A percentile compares a stretch with the other conserved stretches of the same genome.
Conservation (phyloP, 148 eudicot genomes). For the Camellia japonica region DNA sequence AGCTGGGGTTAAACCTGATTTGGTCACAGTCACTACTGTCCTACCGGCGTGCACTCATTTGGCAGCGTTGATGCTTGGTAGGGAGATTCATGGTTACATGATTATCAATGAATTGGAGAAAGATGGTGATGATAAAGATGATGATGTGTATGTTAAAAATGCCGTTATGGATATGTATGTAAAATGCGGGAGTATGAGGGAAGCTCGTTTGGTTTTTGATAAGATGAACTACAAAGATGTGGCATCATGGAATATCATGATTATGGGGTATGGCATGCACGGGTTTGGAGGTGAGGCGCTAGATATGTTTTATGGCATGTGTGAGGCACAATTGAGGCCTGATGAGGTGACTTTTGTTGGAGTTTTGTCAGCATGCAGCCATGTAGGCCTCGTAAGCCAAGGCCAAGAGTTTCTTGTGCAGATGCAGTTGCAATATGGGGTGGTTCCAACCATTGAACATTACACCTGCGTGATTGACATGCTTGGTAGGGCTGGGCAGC, state of each 20-base stretch:
- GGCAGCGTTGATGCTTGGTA: conserved; percentile 53
- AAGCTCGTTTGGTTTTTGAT: conserved; percentile 52
- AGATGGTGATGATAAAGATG: conserved; percentile 13
- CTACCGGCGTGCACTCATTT: conserved; percentile 70
- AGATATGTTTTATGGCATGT: conserved; percentile 46
- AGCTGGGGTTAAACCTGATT: conserved; percentile 49
- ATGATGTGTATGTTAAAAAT: conserved; percentile 40
- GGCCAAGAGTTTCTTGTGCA: conserved; percentile 52
- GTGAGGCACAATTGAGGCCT: conserved; percentile 43
- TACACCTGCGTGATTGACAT: conserved; percentile 76
- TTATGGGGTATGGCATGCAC: conserved; percentile 76
- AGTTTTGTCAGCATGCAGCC: conserved; percentile 68
- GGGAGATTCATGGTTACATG: conserved; percentile 62
- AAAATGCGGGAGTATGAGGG: conserved; percentile 64
- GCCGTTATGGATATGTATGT: conserved; percentile 63
- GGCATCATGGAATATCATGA: conserved; percentile 86
- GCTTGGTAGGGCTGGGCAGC: conserved; percentile 74
- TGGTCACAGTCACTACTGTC: conserved; percentile 59
- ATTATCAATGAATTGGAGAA: conserved; percentile 40
- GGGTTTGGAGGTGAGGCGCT: conserved; percentile 61
- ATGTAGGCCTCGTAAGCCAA: conserved; percentile 49
- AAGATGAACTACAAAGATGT: conserved; percentile 51
- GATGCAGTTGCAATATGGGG: conserved; percentile 50
- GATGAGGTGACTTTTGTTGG: conserved; percentile 62
- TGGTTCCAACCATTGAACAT: conserved; percentile 59